phyloP scores from a whole-genome alignment of 192 early-diverging fungal genomes.

The Backusella australiensis region DNA sequence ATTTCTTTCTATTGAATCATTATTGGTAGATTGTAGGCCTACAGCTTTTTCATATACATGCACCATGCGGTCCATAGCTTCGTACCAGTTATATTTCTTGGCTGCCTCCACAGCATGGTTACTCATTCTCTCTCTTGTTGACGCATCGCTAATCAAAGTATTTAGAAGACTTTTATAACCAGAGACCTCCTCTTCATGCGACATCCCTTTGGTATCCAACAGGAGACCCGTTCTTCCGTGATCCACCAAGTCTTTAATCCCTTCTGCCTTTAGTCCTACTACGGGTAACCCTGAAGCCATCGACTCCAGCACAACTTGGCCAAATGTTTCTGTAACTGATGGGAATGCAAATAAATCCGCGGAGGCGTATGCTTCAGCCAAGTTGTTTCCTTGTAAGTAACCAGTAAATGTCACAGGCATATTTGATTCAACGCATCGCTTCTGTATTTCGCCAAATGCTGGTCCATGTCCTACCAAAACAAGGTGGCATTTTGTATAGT shows the following conservation, averaged over 20 bases:
- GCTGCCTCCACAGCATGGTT: slow-evolving; percentile 4
- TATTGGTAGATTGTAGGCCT: background rate
- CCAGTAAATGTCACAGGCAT: slow-evolving; percentile 34
- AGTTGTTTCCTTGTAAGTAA: slow-evolving; percentile 21
- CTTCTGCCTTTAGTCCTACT: slow-evolving; percentile 29
- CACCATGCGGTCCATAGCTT: slow-evolving; percentile 25
- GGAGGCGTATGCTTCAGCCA: slow-evolving; percentile 33
- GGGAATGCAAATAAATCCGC: slow-evolving; percentile 38
- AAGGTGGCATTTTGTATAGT: slow-evolving; percentile 27
- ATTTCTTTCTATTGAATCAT: background rate
- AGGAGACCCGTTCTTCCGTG: slow-evolving; percentile 24
- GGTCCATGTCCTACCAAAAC: slow-evolving; percentile 37
- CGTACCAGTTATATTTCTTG: slow-evolving; percentile 19
- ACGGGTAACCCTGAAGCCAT: slow-evolving; percentile 36
- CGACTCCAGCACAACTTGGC: slow-evolving; percentile 32
- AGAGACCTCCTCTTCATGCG: background rate
- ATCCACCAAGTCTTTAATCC: slow-evolving; percentile 25
- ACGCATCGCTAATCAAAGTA: background rate
- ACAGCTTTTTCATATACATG: slow-evolving; percentile 10
- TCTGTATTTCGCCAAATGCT: slow-evolving; percentile 30
- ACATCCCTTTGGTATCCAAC: background rate
- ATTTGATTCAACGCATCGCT: background rate
- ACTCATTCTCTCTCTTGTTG: slow-evolving; percentile 12
- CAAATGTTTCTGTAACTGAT: slow-evolving; percentile 34
- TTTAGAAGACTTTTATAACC: slow-evolving; percentile 9